Evolutionary conservation across 2,329 filamentous ascomycete genomes (phyloP), one percentile per base, ranked within the genome.

Genomic region (Hortaea sp.): DNA sequence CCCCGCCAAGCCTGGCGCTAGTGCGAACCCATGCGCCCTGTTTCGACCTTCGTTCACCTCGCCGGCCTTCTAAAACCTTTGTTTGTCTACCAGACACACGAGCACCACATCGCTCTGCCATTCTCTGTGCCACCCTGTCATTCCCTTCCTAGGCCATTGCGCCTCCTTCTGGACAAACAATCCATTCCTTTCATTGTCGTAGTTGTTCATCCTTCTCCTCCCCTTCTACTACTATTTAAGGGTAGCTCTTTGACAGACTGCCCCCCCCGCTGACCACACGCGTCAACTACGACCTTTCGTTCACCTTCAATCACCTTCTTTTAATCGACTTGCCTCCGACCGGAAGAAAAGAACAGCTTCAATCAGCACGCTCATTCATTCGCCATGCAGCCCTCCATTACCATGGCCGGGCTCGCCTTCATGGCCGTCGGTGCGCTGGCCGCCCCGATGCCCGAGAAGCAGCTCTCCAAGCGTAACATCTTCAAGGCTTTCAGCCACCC

Each of bases 401-500:
- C 30, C 44, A 45, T 47, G 45, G 51, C 70, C 46, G 52, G 73
- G 53, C 57, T 76, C 48, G 67, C 71, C 61, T 62, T 78, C 48
- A 59, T 77, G 53, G 67, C 66, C 34, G 63, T 72, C 38, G 56
- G 73, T 39, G 69, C 67, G 46, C 61, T 75, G 37, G 72, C 76
- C 29, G 70, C 69, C 29, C 70, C 72, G 4, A 51, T 61, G 53
- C 60, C 66, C 37, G 43, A 55, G 34, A 57, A 53, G 42, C 57
- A 57, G 52, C 44, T 75, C 6, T 61, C 70, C 52, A 77, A 76
- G 60, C 70, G 75, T 20, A 78, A 32, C n/a, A 12, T 78, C 6
- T 85, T 84, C 68, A 77, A 74, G 60, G 73, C 85, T 31, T 72
- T 77, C 43, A 49, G 48, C 28, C 48, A 49, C 28, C 49, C 51